These are phyloP conservation scores for Colletotrichum musae DNA, from an alignment of 2,329 filamentous ascomycete genomes.

Conservation along the genomic window DNA sequence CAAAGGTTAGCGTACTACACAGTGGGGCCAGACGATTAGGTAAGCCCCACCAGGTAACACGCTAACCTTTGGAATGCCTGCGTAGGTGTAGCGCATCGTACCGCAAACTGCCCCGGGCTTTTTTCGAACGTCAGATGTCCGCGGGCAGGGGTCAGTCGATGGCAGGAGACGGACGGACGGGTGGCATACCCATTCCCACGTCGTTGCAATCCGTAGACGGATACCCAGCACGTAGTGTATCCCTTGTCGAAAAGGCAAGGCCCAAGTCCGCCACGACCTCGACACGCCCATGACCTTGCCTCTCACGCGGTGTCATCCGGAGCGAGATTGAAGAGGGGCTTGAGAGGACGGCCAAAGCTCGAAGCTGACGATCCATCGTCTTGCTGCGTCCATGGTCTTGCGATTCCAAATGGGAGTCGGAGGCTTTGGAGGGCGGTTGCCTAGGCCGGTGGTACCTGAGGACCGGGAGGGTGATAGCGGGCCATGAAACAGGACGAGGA, in stretches of 20 bases:
- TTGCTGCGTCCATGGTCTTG: background rate
- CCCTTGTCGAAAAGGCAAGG: constrained; percentile 15
- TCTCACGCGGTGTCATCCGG: constrained; percentile 7
- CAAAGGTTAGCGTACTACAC: no score
- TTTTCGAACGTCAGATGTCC: constrained; percentile 30
- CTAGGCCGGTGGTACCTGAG: background rate
- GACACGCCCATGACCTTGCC: background rate
- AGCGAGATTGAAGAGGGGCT: constrained; percentile 30
- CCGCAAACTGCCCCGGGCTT: constrained; percentile 13
- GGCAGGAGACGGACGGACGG: background rate
- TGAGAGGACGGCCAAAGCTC: background rate
- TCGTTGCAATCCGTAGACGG: background rate
- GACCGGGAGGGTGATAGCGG: constrained; percentile 2
- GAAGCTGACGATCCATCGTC: constrained; percentile 5
- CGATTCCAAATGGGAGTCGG: constrained; percentile 25
- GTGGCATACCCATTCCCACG: background rate
- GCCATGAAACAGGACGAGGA: constrained; percentile 24
- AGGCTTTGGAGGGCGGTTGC: constrained; percentile 10
- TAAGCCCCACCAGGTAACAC: no score
- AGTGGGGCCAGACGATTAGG: no score
- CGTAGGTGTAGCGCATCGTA: constrained; percentile 1
- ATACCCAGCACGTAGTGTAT: constrained; percentile 2
- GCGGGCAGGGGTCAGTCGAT: constrained; percentile 19
- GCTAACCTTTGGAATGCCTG: no score
- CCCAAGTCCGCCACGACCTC: constrained; percentile 7